Base-by-base conservation (phyloP, 1,139 yeast genomes). In the Lodderomyces margitis region DNA sequence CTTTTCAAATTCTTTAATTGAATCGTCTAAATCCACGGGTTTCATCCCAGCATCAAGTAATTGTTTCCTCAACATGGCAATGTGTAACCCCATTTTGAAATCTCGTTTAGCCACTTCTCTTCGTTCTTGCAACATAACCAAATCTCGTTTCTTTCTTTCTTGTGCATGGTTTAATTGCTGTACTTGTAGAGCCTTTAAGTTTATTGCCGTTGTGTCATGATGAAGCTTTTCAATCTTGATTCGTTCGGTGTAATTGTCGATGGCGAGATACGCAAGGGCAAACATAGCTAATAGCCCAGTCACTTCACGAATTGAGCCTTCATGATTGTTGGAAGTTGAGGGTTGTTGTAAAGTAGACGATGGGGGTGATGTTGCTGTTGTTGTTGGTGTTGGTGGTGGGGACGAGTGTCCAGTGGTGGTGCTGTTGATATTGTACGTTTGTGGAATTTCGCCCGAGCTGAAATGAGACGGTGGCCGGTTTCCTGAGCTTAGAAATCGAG, bases 31-130 rank as follows among this genome's bases (percentile, higher is more conserved):
- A 16, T 67, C 67, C 11, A 64, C 61, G 2, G 88, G 87, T n/a
- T 69, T 71, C 8, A 71, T 48, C 0, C 83, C 83, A 5, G 80
- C 82, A 8, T 80, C 83, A 5, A 58, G 46, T 42, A 83, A 62
- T 55, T 82, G 87, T 50, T 79, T 70, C 40, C 85, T 64, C 32
- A 83, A 62, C 54, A 82, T 59, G 1, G 86, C 87, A 34, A 83
- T 68, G 54, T 83, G 88, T 53, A 81, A 61, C 7, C 78, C 71
- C 83, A 82, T 75, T 55, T 76, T 78, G 68, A 74, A 75, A 52
- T 71, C 71, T 42, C 84, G 68, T 50, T 74, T 78, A 37, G 73
- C 76, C 35, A 57, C 61, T 37, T 65, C 74, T 53, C 65, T 69
- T 42, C 76, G 64, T 57, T 74, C 83, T 53, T 68, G 72, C 46